phyloP scores from a whole-genome alignment of 2,329 filamentous ascomycete genomes.

The Fusarium albosuccineum region DNA sequence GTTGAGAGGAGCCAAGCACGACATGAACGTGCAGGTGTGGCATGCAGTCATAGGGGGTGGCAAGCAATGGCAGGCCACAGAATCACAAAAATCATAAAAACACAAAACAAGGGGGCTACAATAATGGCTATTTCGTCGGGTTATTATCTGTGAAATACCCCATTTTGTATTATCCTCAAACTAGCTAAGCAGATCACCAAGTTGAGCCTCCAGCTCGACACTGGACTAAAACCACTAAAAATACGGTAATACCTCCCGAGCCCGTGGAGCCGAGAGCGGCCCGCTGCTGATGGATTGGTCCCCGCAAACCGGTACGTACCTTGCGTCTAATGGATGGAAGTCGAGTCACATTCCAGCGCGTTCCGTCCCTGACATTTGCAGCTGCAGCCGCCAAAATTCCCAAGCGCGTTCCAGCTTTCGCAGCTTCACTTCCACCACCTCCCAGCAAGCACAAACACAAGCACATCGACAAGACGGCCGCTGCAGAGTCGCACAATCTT shows the following conservation, averaged over 20 bases:
- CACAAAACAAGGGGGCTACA: neutral
- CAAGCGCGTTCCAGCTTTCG: conserved; percentile 14
- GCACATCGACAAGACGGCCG: conserved; percentile 1
- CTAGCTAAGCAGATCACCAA: no score
- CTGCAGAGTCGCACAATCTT: neutral
- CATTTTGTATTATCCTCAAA: no score
- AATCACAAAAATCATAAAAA: neutral
- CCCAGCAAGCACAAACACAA: neutral
- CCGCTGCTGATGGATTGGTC: conserved; percentile 33
- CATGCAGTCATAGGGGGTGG: conserved; percentile 13
- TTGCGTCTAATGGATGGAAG: neutral
- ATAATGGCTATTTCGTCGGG: neutral
- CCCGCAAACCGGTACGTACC: conserved; percentile 31
- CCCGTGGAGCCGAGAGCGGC: conserved; percentile 39
- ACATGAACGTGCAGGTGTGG: conserved; percentile 6
- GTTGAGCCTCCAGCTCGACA: neutral
- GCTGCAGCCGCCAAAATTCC: conserved; percentile 16
- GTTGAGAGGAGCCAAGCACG: conserved; percentile 5
- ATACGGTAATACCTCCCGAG: conserved; percentile 25
- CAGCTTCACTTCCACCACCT: conserved; percentile 8
- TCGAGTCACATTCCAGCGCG: neutral
- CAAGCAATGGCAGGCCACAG: neutral
- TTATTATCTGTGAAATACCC: no score
- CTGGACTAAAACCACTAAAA: conserved; percentile 1
- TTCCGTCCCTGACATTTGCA: conserved; percentile 11